A percentile compares a stretch with the other conserved stretches of the same genome.
Evolutionary conservation across 2,329 filamentous ascomycete genomes (phyloP).

Genomic region (Curvularia sp.): DNA sequence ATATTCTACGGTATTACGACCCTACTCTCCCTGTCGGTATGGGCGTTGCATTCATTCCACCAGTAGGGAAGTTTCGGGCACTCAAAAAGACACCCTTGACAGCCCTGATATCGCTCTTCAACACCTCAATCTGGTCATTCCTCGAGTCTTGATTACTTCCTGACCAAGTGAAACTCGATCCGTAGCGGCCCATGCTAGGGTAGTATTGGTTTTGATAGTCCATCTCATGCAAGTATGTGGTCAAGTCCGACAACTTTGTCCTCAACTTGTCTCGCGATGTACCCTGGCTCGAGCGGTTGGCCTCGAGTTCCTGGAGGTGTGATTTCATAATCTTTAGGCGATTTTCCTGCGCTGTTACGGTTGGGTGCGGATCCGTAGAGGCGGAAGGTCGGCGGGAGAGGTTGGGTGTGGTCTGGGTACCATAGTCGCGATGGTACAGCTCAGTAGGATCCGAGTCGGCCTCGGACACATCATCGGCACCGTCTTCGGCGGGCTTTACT

Average conservation of each 20-base stretch:
- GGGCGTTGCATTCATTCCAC: constrained; percentile 29
- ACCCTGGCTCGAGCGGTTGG: constrained; percentile 57
- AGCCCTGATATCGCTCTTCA: constrained; percentile 77
- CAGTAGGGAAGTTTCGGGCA: constrained; percentile 70
- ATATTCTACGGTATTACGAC: constrained; percentile 12
- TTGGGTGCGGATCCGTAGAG: constrained; percentile 34
- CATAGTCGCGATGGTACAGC: constrained; percentile 81
- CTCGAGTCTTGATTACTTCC: constrained; percentile 57
- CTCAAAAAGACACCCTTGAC: constrained; percentile 81
- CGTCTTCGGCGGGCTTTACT: constrained; percentile 36
- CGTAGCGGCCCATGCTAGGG: constrained; percentile 42
- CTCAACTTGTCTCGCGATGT: constrained; percentile 61
- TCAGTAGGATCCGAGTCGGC: constrained; percentile 72
- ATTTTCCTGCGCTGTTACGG: constrained; percentile 52
- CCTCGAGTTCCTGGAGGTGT: constrained; percentile 61
- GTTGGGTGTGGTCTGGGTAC: constrained; percentile 73
- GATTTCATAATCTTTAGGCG: constrained; percentile 60
- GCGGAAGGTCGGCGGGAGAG: constrained; percentile 52
- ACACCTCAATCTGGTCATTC: constrained; percentile 73
- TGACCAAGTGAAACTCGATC: constrained; percentile 37
- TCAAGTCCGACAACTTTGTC: constrained; percentile 60
- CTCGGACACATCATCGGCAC: constrained; percentile 55
- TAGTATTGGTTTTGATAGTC: constrained; percentile 55
- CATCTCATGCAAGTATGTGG: constrained; percentile 66
- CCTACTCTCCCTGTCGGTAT: constrained; percentile 35